Base-by-base conservation (phyloP, 2,329 filamentous ascomycete species). In the Fusarium sp. region DNA sequence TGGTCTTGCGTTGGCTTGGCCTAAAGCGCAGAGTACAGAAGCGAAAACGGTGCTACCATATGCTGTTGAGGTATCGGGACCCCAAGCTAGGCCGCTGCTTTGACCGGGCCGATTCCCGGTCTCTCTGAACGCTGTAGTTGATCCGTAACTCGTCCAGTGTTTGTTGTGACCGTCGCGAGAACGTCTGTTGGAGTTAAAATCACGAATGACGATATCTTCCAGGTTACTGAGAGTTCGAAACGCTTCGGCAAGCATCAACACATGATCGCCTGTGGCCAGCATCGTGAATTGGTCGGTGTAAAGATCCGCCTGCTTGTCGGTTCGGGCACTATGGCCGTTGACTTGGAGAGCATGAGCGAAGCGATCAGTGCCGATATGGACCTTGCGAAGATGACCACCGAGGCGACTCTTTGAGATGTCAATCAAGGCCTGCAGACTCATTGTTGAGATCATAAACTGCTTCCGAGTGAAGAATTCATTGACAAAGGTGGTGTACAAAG, bases 391-490 rank as follows among this genome's bases (percentile, higher is more conserved):
- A 37, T 77, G 74, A 0, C 72, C 63, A 0, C 79, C 78, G 18
- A 88, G 67, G 0, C 81, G 79, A 19, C 80, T 82, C 58, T 82
- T 80, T n/a, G 86, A 83, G 37, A 88, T 87, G 72, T 85, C 80
- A 76, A 85, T 66, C 13, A 90, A 80, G 0, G 84, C 81, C 54
- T 85, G 81, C 12, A 91, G 79, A 70, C 89, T 91, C 69, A 82
- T 78, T 34, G 86, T 80, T 3, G 84, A 85, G 56, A 90, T 74
- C 85, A 90, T 89, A 77, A 91, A 92, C 73, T 91, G 89, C 72
- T 86, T 87, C 76, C 88, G 88, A 52, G 80, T 82, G 78, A 92
- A 92, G 81, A 90, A 92, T 67, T 90, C 88, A 25, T 80, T 80
- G 28, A 84, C 81, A 70, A 91, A 91, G 34, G 81, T 81, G 50